These are phyloP conservation scores for Atkinsonella texensis DNA, from an alignment of 2,329 filamentous ascomycete genomes.

Conservation along the genomic window DNA sequence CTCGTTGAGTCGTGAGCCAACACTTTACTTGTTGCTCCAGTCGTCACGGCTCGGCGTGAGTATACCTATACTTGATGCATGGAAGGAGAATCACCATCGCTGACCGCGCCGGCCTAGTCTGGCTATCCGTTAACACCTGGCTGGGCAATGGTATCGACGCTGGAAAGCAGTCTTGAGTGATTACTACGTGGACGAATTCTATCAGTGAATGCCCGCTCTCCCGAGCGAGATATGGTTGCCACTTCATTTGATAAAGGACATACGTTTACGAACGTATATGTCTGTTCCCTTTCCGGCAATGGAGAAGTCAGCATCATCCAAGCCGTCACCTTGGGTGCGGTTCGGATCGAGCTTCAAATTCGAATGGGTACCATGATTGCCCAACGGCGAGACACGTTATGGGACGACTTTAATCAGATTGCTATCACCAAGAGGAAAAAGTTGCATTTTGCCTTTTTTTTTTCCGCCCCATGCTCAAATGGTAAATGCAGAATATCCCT, in stretches of 20 bases:
- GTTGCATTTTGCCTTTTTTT: too few species aligned
- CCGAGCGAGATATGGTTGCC: not conserved
- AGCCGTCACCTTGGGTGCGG: slow-evolving; percentile 17
- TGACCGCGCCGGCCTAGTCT: slow-evolving; percentile 10
- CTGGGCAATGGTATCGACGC: slow-evolving; percentile 15
- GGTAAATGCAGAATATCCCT: slow-evolving; percentile 8
- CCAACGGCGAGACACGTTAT: slow-evolving; percentile 11
- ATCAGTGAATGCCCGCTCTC: slow-evolving; percentile 12
- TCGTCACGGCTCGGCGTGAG: slow-evolving; percentile 20
- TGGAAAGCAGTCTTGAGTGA: slow-evolving; percentile 14
- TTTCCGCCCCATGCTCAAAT: not conserved
- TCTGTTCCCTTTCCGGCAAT: slow-evolving; percentile 11
- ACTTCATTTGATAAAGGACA: too few species aligned
- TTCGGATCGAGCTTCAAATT: not conserved
- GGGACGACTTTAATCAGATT: slow-evolving; percentile 22
- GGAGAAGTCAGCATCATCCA: slow-evolving; percentile 16
- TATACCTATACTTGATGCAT: too few species aligned
- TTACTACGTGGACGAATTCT: slow-evolving; percentile 16
- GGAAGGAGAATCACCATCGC: too few species aligned
- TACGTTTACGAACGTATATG: too few species aligned
- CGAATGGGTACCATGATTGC: not conserved
- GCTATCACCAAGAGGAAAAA: slow-evolving; percentile 6
- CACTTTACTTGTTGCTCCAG: slow-evolving; percentile 18
- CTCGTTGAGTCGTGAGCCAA: slow-evolving; percentile 22
- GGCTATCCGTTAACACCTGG: slow-evolving; percentile 10